Evolutionary conservation across 2,329 filamentous ascomycete species (phyloP).

Genomic region (Fusarium newnesense): DNA sequence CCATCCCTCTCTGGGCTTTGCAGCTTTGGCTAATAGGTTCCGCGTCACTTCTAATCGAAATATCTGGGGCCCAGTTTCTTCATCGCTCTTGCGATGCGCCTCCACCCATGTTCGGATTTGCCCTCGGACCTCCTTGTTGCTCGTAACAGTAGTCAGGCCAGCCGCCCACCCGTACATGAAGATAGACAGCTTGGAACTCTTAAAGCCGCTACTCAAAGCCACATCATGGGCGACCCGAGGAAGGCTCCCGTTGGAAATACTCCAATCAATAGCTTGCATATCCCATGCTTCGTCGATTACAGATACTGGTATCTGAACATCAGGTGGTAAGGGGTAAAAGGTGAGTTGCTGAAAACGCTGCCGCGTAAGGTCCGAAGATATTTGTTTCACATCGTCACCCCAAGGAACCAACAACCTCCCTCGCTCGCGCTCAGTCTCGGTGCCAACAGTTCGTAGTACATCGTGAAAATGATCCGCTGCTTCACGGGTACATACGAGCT

Average conservation of each 20-base stretch:
- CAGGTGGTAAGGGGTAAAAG: slow-evolving; percentile 44
- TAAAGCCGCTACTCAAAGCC: slow-evolving; percentile 46
- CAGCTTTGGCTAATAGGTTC: slow-evolving; percentile 50
- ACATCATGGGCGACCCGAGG: slow-evolving; percentile 50
- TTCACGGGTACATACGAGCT: slow-evolving; percentile 52
- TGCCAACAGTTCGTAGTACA: slow-evolving; percentile 51
- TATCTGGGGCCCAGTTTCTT: slow-evolving; percentile 48
- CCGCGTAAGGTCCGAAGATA: slow-evolving; percentile 30
- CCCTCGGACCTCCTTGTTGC: slow-evolving; percentile 54
- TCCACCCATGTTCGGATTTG: slow-evolving; percentile 51
- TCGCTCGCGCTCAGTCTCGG: slow-evolving; percentile 50
- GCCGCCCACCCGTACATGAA: slow-evolving; percentile 54
- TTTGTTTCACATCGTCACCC: slow-evolving; percentile 28
- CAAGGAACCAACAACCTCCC: slow-evolving; percentile 49
- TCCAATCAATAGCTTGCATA: slow-evolving; percentile 37
- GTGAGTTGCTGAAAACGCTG: slow-evolving; percentile 49
- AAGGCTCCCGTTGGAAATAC: slow-evolving; percentile 42
- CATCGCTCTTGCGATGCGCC: slow-evolving; percentile 40
- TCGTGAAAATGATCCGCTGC: slow-evolving; percentile 54
- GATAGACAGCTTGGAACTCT: slow-evolving; percentile 52
- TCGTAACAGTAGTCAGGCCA: slow-evolving; percentile 50
- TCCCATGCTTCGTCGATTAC: slow-evolving; percentile 46
- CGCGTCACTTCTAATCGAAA: slow-evolving; percentile 50
- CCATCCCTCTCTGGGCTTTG: slow-evolving; percentile 39
- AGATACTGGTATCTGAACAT: slow-evolving; percentile 50